Evolutionary conservation across 2,329 filamentous ascomycete genomes (phyloP), one percentile per base, ranked within the genome.

Genomic region (Cadophora gregata): DNA sequence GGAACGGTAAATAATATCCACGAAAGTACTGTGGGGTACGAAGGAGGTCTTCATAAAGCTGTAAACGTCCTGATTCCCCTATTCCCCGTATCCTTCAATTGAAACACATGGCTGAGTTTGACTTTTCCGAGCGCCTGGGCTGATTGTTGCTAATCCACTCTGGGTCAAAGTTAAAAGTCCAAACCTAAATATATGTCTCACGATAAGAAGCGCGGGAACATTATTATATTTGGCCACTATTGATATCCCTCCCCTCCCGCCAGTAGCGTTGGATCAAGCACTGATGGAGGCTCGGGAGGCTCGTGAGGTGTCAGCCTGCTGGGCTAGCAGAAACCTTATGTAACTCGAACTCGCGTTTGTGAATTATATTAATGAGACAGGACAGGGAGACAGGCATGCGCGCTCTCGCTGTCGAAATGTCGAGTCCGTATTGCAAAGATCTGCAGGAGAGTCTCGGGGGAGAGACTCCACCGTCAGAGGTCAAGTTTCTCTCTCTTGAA

Each of bases 11-110:
- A 10, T 31, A 36, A 36, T 19, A 56, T n/a, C 19, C 31, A 36
- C 4, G 53, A 56, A 19, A 36, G 31, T 14, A 31, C 25, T 5
- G 21, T 4, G 29, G 31, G 38, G 38, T 27, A 25, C 8, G 10
- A 58, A 36, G 10, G n/a, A 36, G 12, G 4, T 56, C 53, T 56
- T 24, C 53, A 56, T 36, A 56, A 56, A 56, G 53, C 19, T 36
- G 25, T n/a, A 9, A 36, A n/a, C 31, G 21, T 21, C 53, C 29
- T 12, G 29, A 36, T 56, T 33, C 8, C 19, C 19, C 53, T 12
- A 5, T 36, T 24, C 10, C 51, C 10, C 9, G 9, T 55, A 29
- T 33, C 29, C n/a, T 36, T 10, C n/a, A 19, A 36, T 27, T 58
- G 33, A 38, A 42, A 24, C 33, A 16, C 55, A 14, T 33, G 31